Percentiles rank a stretch among this genome's conserved stretches.
Conservation (phyloP, 805 yeast genomes). For the Spathaspora sp. region DNA sequence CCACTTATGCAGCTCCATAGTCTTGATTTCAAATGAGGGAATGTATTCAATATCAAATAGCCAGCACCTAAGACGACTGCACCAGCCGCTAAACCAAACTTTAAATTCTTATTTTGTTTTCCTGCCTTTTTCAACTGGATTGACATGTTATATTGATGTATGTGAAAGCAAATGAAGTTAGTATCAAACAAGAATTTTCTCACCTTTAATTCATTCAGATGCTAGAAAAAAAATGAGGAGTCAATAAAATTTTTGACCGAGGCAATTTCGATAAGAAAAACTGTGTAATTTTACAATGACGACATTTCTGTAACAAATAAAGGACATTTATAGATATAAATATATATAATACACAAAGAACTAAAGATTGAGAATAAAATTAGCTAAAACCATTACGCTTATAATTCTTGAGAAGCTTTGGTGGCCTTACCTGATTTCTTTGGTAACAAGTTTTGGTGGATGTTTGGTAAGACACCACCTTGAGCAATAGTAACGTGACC, state of each 20-base stretch:
- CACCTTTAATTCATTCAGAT: background rate
- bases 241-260: background rate
- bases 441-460: conserved; percentile 50
- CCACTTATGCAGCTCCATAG: conserved; percentile 20
- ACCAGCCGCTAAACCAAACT: conserved; percentile 23
- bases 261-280: background rate
- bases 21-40: conserved; percentile 43
- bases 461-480: conserved; percentile 53
- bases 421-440: conserved; percentile 48
- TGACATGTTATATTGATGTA: background rate
- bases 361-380: conserved; percentile 7
- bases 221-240: background rate
- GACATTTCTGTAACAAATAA: background rate
- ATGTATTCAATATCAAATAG: conserved; percentile 40
- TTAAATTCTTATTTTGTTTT: background rate
- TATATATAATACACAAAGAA: conserved; percentile 15
- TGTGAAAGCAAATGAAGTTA: background rate
- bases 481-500: conserved; percentile 50
- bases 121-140: background rate
- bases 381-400: conserved; percentile 18
- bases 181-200: background rate
- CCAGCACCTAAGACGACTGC: conserved; percentile 42
- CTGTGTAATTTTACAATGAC: background rate
- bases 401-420: conserved; percentile 59
- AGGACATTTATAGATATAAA: background rate